Evolutionary conservation across 73 alveolate genomes (phyloP).

Genomic region (Uronychia setigera): DNA sequence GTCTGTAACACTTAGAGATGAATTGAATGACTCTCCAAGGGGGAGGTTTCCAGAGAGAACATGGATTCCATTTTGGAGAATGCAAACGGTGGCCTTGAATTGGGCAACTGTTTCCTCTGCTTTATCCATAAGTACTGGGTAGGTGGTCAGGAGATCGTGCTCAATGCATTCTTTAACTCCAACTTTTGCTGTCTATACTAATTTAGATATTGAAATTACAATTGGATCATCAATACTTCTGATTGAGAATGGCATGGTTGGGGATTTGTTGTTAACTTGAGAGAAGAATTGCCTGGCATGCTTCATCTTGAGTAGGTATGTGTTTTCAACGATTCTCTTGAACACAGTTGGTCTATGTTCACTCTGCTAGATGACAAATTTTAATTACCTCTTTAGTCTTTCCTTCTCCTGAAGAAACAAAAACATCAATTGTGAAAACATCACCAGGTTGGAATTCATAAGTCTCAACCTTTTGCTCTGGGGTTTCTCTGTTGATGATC

Average conservation of each 20-base stretch:
- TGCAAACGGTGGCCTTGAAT: slow-evolving; percentile 82
- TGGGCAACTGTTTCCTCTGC: slow-evolving; percentile 87
- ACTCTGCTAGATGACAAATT: slow-evolving; percentile 60
- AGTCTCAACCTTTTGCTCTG: slow-evolving; percentile 93
- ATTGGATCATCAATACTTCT: slow-evolving; percentile 91
- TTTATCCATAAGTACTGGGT: slow-evolving; percentile 87
- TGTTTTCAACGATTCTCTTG: slow-evolving; percentile 94
- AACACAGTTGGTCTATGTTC: slow-evolving; percentile 94
- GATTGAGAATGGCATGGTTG: slow-evolving; percentile 94
- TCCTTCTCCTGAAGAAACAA: slow-evolving; percentile 94
- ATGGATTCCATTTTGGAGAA: background rate
- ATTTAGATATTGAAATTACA: background rate
- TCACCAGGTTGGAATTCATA: slow-evolving; percentile 95
- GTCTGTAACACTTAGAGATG: background rate
- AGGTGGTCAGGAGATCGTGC: slow-evolving; percentile 86
- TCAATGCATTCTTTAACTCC: slow-evolving; percentile 93
- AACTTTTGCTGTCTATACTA: slow-evolving; percentile 66
- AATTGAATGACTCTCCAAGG: background rate
- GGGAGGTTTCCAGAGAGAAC: background rate
- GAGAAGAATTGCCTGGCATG: slow-evolving; percentile 86
- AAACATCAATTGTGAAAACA: slow-evolving; percentile 86
- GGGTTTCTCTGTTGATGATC: slow-evolving; percentile 87
- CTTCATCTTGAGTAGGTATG: slow-evolving; percentile 73
- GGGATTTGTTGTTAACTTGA: slow-evolving; percentile 92
- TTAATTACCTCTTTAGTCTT: slow-evolving; percentile 60